Evolutionary conservation across 768 basidiomycete genomes (phyloP).

Genomic region (Atractiella rhizophila): DNA sequence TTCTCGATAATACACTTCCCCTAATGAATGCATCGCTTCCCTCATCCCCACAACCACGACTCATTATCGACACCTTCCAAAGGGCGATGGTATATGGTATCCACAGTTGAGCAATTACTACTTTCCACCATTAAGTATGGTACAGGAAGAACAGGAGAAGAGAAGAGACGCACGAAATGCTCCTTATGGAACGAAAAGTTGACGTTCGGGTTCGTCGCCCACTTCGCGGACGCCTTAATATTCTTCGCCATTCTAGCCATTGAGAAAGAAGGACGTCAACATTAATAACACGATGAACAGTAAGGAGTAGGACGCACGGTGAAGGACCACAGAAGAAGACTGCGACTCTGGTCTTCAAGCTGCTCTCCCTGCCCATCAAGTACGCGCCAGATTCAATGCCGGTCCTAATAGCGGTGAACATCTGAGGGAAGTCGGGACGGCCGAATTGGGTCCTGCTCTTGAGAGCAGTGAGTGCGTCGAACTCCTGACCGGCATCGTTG

Average conservation of each 20-base stretch:
- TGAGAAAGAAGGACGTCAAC: not conserved
- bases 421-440: conserved; percentile 63
- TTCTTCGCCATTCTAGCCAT: conserved; percentile 44
- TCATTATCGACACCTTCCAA: too few species aligned
- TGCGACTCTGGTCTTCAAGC: conserved; percentile 58
- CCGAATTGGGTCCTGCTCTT: conserved; percentile 75
- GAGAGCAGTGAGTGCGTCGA: conserved; percentile 69
- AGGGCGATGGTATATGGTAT: too few species aligned
- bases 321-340: conserved; percentile 24
- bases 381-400: conserved; percentile 60
- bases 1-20: too few species aligned
- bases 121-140: too few species aligned
- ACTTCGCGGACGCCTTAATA: conserved; percentile 44
- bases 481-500: conserved; percentile 59
- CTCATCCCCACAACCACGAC: too few species aligned
- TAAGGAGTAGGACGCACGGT: conserved; percentile 27
- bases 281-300: conserved; percentile 3
- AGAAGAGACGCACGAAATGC: too few species aligned
- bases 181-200: conserved; percentile 53
- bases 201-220: conserved; percentile 32
- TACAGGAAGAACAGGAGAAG: too few species aligned
- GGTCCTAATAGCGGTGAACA: conserved; percentile 46
- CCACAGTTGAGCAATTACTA: too few species aligned
- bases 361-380: conserved; percentile 47
- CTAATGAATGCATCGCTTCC: too few species aligned